phyloP scores from a whole-genome alignment of 1,139 yeast genomes.

The Candida tetrigidarum region DNA sequence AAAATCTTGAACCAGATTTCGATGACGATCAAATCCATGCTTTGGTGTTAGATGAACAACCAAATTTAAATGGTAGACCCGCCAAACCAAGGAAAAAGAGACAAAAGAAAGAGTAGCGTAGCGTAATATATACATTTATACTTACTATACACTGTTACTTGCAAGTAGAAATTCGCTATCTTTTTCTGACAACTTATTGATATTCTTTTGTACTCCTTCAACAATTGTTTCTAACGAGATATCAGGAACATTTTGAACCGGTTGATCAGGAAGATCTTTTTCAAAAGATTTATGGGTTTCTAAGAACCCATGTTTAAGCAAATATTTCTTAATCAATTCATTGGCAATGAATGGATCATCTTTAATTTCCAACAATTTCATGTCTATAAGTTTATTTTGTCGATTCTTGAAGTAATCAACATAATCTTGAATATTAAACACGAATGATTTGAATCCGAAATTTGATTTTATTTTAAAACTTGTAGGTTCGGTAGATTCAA shows the following conservation, averaged over 20 bases:
- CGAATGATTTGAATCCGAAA: slow-evolving; percentile 71
- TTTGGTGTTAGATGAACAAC: slow-evolving; percentile 10
- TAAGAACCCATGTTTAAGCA: slow-evolving; percentile 73
- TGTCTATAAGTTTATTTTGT: slow-evolving; percentile 27
- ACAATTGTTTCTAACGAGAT: slow-evolving; percentile 29
- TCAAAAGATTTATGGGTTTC: slow-evolving; percentile 52
- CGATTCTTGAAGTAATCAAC: slow-evolving; percentile 47
- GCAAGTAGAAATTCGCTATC: slow-evolving; percentile 29
- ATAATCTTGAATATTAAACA: slow-evolving; percentile 72
- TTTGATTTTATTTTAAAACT: slow-evolving; percentile 55
- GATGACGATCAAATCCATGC: slow-evolving; percentile 18
- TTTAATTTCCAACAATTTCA: slow-evolving; percentile 17
- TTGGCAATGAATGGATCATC: slow-evolving; percentile 47
- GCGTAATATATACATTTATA: slow-evolving; percentile 27
- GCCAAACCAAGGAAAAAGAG: slow-evolving; percentile 8
- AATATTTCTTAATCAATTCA: slow-evolving; percentile 66
- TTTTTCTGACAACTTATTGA: slow-evolving; percentile 18
- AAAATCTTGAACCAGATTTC: slow-evolving; percentile 28
- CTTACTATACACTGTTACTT: neutral
- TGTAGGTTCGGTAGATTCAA: slow-evolving; percentile 11
- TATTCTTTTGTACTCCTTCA: slow-evolving; percentile 35
- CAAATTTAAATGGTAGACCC: slow-evolving; percentile 6
- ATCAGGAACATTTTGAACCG: neutral
- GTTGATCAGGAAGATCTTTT: slow-evolving; percentile 1
- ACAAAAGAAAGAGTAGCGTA: slow-evolving; percentile 7